These are phyloP conservation scores for Asparagopsis taxiformis DNA, from an alignment of 31 red algal genomes.

Conservation along the genomic window DNA sequence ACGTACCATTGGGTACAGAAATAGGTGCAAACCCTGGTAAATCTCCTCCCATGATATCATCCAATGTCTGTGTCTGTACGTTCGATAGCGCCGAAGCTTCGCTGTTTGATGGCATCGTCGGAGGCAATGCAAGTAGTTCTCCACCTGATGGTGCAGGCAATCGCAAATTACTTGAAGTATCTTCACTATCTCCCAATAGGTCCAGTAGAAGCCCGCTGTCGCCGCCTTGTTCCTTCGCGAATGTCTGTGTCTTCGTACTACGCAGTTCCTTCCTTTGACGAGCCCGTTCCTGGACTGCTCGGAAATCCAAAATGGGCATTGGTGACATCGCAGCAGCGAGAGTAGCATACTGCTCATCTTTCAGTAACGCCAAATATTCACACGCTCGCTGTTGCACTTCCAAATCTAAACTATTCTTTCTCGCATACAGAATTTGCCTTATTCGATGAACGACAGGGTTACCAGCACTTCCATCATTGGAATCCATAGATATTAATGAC, in stretches of 20 bases:
- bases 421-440: slow-evolving; percentile 30
- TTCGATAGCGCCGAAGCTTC: too few relatives aligned
- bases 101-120: too few relatives aligned
- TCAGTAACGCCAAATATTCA: slow-evolving; percentile 78
- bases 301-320: slow-evolving; percentile 60
- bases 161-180: too few relatives aligned
- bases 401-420: slow-evolving; percentile 24
- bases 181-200: slow-evolving; percentile 31
- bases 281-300: slow-evolving; percentile 24
- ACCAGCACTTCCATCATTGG: not conserved
- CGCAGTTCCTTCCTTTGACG: slow-evolving; percentile 14
- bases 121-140: not conserved
- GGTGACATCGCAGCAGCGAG: slow-evolving; percentile 29
- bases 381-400: slow-evolving; percentile 91
- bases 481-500: slow-evolving; percentile 4
- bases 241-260: not conserved
- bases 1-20: not conserved
- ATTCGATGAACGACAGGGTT: slow-evolving; percentile 43
- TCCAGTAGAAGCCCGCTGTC: slow-evolving; percentile 45
- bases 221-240: slow-evolving; percentile 1
- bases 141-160: too few relatives aligned
- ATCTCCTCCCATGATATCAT: not conserved
- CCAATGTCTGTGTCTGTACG: not conserved
- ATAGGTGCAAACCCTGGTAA: not conserved
- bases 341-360: slow-evolving; percentile 23